These are phyloP conservation scores for Dendrocalamus latiflorus DNA, from an alignment of 202 grass and related monocot genomes.

Conservation along the genomic window DNA sequence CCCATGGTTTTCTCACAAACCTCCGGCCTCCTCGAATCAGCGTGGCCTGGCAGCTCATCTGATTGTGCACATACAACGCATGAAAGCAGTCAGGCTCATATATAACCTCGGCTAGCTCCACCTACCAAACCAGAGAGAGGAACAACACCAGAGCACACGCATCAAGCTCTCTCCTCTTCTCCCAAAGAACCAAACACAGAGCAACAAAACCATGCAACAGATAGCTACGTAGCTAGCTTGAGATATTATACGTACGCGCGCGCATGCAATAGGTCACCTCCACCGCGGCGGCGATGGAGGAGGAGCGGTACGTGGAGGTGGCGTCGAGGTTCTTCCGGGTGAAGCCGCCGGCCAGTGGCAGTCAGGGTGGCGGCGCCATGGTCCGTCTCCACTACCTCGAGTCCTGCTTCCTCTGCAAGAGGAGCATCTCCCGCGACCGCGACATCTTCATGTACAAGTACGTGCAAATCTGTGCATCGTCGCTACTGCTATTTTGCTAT, in stretches of 20 bases:
- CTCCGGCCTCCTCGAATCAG: not conserved
- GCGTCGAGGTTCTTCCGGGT: constrained; percentile 44
- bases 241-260: not conserved
- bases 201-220: not conserved
- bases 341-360: not conserved
- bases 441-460: constrained; percentile 85
- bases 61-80: not conserved
- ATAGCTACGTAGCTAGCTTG: not conserved
- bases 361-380: not conserved
- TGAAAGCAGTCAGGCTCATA: not conserved
- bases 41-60: not conserved
- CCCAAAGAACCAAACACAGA: not conserved
- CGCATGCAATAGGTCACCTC: not conserved
- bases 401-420: constrained; percentile 74
- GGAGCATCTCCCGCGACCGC: constrained; percentile 26
- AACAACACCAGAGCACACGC: not conserved
- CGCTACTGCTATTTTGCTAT: not conserved
- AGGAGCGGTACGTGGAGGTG: constrained; percentile 38
- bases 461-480: not conserved
- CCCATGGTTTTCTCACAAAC: constrained; percentile 27
- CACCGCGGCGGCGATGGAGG: not conserved
- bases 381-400: constrained; percentile 40
- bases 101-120: not conserved
- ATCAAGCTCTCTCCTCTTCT: not conserved
- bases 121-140: not conserved